These are phyloP conservation scores for Dactylis glomerata DNA, from an alignment of 176 grass and related monocot genomes.

Conservation along the genomic window DNA sequence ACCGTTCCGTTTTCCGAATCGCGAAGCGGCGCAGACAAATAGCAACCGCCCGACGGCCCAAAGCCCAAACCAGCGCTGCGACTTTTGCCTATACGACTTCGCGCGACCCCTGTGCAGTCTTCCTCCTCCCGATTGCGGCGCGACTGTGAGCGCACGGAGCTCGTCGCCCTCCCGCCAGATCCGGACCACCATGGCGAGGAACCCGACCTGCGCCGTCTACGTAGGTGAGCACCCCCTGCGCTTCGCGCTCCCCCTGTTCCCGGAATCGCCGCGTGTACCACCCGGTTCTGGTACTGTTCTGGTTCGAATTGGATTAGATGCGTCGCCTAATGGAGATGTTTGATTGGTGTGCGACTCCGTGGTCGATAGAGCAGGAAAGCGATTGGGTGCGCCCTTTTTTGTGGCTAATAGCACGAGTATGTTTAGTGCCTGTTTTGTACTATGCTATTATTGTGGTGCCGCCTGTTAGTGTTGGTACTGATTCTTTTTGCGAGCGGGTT, in stretches of 20 bases:
- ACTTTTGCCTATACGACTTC: background rate
- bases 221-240: slow-evolving; percentile 38
- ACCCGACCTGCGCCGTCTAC: slow-evolving; percentile 49
- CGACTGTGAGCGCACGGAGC: background rate
- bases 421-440: background rate
- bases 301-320: background rate
- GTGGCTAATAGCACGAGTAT: background rate
- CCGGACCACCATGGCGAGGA: slow-evolving; percentile 38
- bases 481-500: background rate
- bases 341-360: background rate
- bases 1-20: slow-evolving; percentile 13
- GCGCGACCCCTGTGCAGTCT: background rate
- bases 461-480: background rate
- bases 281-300: background rate
- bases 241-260: background rate
- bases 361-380: background rate
- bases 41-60: background rate
- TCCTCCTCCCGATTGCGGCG: background rate
- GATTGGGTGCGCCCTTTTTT: background rate
- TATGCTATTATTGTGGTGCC: background rate
- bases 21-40: background rate
- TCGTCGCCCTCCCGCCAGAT: slow-evolving; percentile 7
- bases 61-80: background rate
- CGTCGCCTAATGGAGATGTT: background rate
- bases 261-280: background rate